Base-by-base conservation (phyloP, 495 filamentous ascomycete genomes). In the Bryoglossum gracile region DNA sequence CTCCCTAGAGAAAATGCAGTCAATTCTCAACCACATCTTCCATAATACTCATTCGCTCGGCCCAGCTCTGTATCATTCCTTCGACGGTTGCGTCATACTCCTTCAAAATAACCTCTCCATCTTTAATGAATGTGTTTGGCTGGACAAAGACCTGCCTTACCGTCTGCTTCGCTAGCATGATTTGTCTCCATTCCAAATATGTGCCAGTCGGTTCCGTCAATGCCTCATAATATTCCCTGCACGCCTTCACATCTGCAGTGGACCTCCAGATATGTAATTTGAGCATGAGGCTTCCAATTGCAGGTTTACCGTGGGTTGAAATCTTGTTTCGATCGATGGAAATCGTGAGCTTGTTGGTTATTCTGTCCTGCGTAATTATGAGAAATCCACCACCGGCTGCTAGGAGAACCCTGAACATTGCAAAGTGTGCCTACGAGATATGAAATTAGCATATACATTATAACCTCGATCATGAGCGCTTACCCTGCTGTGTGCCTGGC, bases 31-130 rank as follows among this genome's bases (percentile, higher is more conserved):
- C 32, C 34, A 42, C 32, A 17, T 35, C 40, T 25, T n/a, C n/a
- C n/a, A 42, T 24, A 18, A 42, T 24, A 8, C 22, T 25, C 46
- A 28, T 56, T 43, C 60, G 33, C 45, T 70, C 67, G 22, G 53
- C 62, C 70, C 70, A 75, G 43, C 68, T 72, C 46, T 70, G 60
- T 35, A 74, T 66, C 5, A 74, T 48, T 0, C 70, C 70, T 39
- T 56, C 54, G 5, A 55, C 42, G 0, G 63, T 72, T 5, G 61
- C 18, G 8, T 68, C 65, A 49, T 75, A 74, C 54, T 71, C 71
- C 51, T 65, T 71, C 14, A 73, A 30, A 8, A 43, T 45, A 8
- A 74, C 63, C 16, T 47, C 53, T 0, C 60, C 64, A 0, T 46
- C 64, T 3, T 61, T 53, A 0, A 69, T 34, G 43, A 67, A 69